Evolutionary conservation across 1,284 basidiomycete genomes (phyloP).

Genomic region (Trametes sp.): DNA sequence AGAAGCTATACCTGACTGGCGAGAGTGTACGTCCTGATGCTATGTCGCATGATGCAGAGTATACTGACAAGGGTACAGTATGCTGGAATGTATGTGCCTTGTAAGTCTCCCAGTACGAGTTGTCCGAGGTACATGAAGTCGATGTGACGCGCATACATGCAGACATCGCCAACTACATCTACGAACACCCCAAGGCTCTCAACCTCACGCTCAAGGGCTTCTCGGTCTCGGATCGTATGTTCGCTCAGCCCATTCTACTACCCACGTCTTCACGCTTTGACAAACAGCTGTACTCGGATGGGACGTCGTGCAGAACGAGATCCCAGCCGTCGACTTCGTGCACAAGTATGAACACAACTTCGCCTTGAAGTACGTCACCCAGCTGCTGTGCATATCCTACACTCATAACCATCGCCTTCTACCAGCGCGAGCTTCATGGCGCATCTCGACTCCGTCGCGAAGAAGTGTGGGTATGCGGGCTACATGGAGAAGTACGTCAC

Average conservation of each 20-base stretch:
- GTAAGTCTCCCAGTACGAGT: background rate
- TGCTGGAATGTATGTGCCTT: constrained; percentile 65
- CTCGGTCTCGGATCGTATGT: constrained; percentile 76
- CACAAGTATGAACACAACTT: constrained; percentile 74
- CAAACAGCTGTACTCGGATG: constrained; percentile 50
- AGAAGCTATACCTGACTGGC: constrained; percentile 72
- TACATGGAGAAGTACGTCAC: constrained; percentile 69
- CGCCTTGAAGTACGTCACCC: constrained; percentile 64
- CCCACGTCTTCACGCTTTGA: background rate
- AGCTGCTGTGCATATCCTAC: no score
- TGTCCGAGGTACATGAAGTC: background rate
- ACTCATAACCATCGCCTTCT: no score
- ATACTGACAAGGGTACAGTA: constrained; percentile 48
- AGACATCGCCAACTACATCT: constrained; percentile 82
- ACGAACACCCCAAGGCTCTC: constrained; percentile 59
- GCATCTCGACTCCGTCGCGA: constrained; percentile 60
- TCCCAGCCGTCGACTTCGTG: constrained; percentile 75
- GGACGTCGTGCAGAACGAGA: constrained; percentile 68
- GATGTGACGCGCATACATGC: no score
- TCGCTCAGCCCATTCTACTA: background rate
- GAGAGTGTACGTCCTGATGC: constrained; percentile 68
- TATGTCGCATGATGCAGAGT: background rate
- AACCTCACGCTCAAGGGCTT: constrained; percentile 71
- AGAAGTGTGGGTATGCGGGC: constrained; percentile 65
- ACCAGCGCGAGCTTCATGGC: constrained; percentile 66